Evolutionary conservation across 345 rosid species (phyloP).

Genomic region (Eutrema japonicum): DNA sequence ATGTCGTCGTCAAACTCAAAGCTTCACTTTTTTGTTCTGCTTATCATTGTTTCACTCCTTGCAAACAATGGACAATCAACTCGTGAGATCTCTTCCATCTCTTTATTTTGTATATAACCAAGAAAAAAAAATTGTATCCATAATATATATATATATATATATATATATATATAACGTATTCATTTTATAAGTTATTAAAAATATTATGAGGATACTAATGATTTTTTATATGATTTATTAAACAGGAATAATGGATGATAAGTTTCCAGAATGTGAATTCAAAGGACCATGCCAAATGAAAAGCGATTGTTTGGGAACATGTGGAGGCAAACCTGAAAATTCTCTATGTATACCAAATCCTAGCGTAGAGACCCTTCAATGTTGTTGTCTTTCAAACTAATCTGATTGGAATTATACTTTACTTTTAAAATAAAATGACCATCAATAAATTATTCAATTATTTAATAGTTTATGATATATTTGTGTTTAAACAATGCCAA

Average conservation of each 20-base stretch:
- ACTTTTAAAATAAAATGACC: neutral
- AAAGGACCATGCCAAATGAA: constrained; percentile 30
- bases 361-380: constrained; percentile 17
- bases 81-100: constrained; percentile 12
- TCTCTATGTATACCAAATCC: constrained; percentile 39
- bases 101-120: neutral
- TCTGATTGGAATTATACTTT: neutral
- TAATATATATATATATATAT: neutral
- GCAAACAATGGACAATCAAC: constrained; percentile 28
- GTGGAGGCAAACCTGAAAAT: constrained; percentile 35
- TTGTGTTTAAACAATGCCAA: too few species aligned
- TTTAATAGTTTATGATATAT: too few species aligned
- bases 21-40: constrained; percentile 28
- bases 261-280: constrained; percentile 30
- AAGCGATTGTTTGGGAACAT: constrained; percentile 24
- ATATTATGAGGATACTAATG: too few species aligned
- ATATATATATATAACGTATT: neutral
- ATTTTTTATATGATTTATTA: neutral
- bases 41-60: constrained; percentile 35
- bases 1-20: constrained; percentile 30
- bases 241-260: constrained; percentile 31
- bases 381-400: constrained; percentile 37
- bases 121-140: neutral
- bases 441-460: neutral
- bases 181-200: neutral